These are phyloP conservation scores for Lactarius vividus DNA, from an alignment of 768 basidiomycete genomes.

Conservation along the genomic window DNA sequence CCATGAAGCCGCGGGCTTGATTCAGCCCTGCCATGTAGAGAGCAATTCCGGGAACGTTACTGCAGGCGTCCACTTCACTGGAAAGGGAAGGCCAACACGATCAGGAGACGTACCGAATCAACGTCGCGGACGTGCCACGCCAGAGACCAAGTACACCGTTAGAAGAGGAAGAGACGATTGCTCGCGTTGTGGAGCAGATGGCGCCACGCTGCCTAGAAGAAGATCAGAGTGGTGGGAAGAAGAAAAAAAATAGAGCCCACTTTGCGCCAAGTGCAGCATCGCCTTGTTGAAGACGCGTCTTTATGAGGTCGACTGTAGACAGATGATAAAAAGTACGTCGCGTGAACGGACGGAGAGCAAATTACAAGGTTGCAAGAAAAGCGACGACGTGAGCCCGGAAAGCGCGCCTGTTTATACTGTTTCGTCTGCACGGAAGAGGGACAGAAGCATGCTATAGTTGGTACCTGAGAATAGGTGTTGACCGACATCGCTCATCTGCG, in stretches of 20 bases:
- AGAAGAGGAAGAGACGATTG: conserved; percentile 53
- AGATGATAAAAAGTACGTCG: not conserved
- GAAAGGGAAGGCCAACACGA: not conserved
- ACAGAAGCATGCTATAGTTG: not conserved
- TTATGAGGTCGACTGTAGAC: conserved; percentile 75
- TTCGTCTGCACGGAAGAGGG: not conserved
- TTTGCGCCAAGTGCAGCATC: conserved; percentile 42
- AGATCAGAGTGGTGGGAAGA: not conserved
- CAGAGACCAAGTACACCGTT: conserved; percentile 76
- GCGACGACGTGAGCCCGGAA: conserved; percentile 73
- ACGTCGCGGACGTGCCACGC: conserved; percentile 83
- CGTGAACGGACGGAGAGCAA: not conserved
- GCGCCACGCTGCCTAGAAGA: conserved; percentile 37
- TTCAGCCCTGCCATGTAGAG: conserved; percentile 87
- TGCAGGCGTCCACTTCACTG: conserved; percentile 32
- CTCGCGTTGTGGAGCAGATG: conserved; percentile 50
- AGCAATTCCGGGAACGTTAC: conserved; percentile 92
- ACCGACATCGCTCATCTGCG: conserved; percentile 61
- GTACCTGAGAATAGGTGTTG: conserved; percentile 65
- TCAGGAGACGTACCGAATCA: conserved; percentile 54
- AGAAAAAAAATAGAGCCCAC: conserved; percentile 37
- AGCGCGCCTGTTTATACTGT: conserved; percentile 52
- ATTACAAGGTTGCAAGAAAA: conserved; percentile 76
- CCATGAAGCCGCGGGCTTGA: conserved; percentile 74
- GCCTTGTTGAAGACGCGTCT: conserved; percentile 88